A percentile compares a stretch with the other conserved stretches of the same genome.
These are phyloP conservation scores for Paspalum notatum DNA, from an alignment of 176 grass and related monocot genomes.

Conservation along the genomic window DNA sequence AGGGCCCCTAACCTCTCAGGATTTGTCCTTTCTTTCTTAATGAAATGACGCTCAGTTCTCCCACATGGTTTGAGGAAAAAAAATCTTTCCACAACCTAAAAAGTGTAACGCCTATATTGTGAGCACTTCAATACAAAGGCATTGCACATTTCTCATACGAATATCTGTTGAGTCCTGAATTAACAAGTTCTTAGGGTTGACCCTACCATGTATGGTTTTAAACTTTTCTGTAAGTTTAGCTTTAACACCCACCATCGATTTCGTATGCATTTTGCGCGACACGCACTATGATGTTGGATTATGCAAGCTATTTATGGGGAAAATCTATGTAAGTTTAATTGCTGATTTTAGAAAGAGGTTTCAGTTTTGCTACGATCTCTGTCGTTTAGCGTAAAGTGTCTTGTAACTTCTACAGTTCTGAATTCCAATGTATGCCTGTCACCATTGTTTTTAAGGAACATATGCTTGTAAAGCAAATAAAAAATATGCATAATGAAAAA, in stretches of 20 bases:
- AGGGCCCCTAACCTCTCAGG: too few species aligned
- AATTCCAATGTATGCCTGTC: not conserved
- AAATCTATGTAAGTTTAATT: not conserved
- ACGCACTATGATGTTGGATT: not conserved
- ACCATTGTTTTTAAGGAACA: not conserved
- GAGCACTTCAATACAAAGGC: not conserved
- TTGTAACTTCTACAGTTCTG: slow-evolving; percentile 1
- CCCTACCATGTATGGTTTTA: not conserved
- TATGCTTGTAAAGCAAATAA: slow-evolving; percentile 3
- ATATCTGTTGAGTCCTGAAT: not conserved
- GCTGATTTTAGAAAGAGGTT: slow-evolving; percentile 8
- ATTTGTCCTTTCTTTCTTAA: too few species aligned
- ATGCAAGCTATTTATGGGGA: slow-evolving; percentile 7
- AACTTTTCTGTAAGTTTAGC: not conserved
- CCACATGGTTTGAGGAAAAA: too few species aligned
- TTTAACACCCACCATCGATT: not conserved
- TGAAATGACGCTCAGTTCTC: too few species aligned
- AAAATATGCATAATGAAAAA: not conserved
- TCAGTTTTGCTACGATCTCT: not conserved
- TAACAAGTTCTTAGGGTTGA: slow-evolving; percentile 5
- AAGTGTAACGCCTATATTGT: not conserved
- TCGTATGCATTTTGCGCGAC: not conserved
- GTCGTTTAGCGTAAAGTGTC: not conserved
- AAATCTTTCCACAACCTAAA: not conserved
- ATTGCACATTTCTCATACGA: not conserved